Percentiles rank a stretch among this genome's conserved stretches.
Evolutionary conservation across 2,329 filamentous ascomycete species (phyloP).

Genomic region (Lasiodiplodia theobromae): DNA sequence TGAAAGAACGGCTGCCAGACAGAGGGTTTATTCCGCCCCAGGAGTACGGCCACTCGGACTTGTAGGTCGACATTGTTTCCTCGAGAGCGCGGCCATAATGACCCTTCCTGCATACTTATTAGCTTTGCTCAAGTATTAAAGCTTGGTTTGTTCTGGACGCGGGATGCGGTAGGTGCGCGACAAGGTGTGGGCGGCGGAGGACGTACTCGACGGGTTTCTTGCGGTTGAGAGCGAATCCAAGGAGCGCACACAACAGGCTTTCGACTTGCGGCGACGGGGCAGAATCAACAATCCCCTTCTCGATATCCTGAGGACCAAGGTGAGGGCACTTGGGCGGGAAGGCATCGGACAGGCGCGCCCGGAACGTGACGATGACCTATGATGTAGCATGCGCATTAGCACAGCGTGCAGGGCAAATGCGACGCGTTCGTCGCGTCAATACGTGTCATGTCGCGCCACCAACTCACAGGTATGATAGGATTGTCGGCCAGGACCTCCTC

Average conservation of each 20-base stretch:
- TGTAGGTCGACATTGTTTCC: slow-evolving; percentile 86
- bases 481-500: slow-evolving; percentile 91
- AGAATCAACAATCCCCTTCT: slow-evolving; percentile 80
- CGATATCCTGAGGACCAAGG: slow-evolving; percentile 94
- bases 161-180: not conserved
- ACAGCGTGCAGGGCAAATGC: slow-evolving; percentile 28
- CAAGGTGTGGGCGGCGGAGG: slow-evolving; percentile 35
- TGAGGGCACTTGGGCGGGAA: slow-evolving; percentile 88
- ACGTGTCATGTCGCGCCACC: slow-evolving; percentile 48
- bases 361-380: slow-evolving; percentile 98
- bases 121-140: slow-evolving; percentile 31
- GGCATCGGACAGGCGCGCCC: slow-evolving; percentile 87
- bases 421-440: slow-evolving; percentile 33
- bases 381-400: slow-evolving; percentile 42
- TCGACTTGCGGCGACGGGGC: slow-evolving; percentile 86
- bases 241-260: slow-evolving; percentile 84
- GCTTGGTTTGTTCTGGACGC: not conserved
- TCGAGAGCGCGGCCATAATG: slow-evolving; percentile 94
- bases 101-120: slow-evolving; percentile 70
- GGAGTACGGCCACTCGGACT: slow-evolving; percentile 82
- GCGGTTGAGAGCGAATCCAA: slow-evolving; percentile 89
- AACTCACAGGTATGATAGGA: slow-evolving; percentile 86
- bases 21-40: slow-evolving; percentile 89
- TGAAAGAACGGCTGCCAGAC: slow-evolving; percentile 80
- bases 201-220: slow-evolving; percentile 99